phyloP scores from a whole-genome alignment of 2,329 filamentous ascomycete species.

The Talaromyces marneffei region DNA sequence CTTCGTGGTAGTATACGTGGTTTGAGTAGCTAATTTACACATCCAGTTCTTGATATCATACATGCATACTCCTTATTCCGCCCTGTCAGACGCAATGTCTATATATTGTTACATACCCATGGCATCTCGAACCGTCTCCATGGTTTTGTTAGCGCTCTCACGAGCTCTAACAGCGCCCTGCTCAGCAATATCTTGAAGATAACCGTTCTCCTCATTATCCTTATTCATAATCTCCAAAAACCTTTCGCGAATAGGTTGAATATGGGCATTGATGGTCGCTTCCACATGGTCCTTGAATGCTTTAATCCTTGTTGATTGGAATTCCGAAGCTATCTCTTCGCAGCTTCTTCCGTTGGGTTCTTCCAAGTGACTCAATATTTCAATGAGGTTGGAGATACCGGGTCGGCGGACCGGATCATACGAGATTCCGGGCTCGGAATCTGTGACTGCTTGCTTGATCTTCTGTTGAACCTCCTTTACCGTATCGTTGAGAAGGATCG shows the following conservation, averaged over 20 bases:
- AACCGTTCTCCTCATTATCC: conserved; percentile 21
- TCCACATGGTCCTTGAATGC: conserved; percentile 61
- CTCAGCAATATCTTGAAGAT: conserved; percentile 28
- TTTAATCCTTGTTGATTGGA: conserved; percentile 45
- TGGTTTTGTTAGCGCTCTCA: conserved; percentile 28
- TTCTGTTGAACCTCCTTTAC: conserved; percentile 61
- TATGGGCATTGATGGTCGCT: conserved; percentile 31
- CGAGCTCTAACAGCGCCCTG: conserved; percentile 28
- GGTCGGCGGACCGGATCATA: conserved; percentile 68
- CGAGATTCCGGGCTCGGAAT: conserved; percentile 60
- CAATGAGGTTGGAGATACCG: conserved; percentile 80
- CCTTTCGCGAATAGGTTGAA: conserved; percentile 31
- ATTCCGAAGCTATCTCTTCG: conserved; percentile 44
- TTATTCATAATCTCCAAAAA: conserved; percentile 28
- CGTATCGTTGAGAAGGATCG: conserved; percentile 75
- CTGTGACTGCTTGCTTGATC: conserved; percentile 69
- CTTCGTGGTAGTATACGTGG: background rate
- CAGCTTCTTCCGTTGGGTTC: conserved; percentile 51
- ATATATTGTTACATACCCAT: conserved; percentile 26
- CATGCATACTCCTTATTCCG: background rate
- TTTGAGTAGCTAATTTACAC: background rate
- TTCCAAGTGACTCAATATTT: conserved; percentile 67
- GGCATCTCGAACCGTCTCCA: conserved; percentile 26
- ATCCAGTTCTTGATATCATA: background rate
- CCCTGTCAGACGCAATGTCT: background rate